Evolutionary conservation across 495 filamentous ascomycete species (phyloP), one percentile per base, ranked within the genome.

Genomic region (Ascobolus immersus): DNA sequence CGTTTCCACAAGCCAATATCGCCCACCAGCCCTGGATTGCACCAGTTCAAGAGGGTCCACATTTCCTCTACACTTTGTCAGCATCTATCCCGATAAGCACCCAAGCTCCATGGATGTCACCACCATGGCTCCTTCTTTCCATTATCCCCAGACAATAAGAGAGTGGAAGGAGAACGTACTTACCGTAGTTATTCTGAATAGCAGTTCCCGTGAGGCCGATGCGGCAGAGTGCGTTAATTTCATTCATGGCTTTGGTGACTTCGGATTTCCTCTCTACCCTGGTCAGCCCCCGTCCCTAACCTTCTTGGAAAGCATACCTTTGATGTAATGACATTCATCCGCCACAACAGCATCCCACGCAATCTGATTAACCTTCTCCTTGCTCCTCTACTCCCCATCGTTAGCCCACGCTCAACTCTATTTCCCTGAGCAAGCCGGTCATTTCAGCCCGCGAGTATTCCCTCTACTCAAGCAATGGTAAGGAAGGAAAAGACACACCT

Each of bases 331-430:
- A 39, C 86, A 93, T 48, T 96, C 86, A 41, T 96, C 86, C 2
- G 86, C 89, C 38, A 96, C 69, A n/a, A 92, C 75, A 48, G 78
- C 86, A 47, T 96, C 86, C 86, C 86, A 96, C 35, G 73, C 65
- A 2, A 94, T 58, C 50, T 71, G 65, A 41, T 96, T 94, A 43
- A 96, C 63, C 3, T 68, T 52, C 26, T 69, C 64, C 34, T 69
- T 68, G 42, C 76, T 69, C 26, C 69, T 64, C 35, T n/a, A n/a
- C n/a, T n/a, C n/a, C n/a, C n/a, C n/a, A n/a, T n/a, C n/a, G n/a
- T n/a, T n/a, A n/a, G n/a, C n/a, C n/a, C n/a, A n/a, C n/a, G n/a
- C n/a, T n/a, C n/a, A n/a, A n/a, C n/a, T n/a, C n/a, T n/a, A n/a
- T n/a, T n/a, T n/a, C n/a, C n/a, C n/a, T n/a, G n/a, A n/a, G n/a